These are phyloP conservation scores for Thalassiosira profunda DNA, from an alignment of 108 stramenopile species.

Conservation along the genomic window DNA sequence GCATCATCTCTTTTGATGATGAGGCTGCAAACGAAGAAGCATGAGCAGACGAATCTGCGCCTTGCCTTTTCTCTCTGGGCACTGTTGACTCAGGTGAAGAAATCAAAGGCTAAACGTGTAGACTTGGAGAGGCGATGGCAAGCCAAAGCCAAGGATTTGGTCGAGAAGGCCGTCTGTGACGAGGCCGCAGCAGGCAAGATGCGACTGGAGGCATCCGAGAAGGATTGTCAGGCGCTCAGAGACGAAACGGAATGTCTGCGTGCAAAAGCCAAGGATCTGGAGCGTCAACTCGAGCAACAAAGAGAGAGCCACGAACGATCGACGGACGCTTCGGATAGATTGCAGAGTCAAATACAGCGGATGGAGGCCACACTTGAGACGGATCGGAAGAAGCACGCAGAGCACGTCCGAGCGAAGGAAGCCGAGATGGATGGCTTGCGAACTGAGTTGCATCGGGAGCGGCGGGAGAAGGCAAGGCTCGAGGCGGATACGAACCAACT, in stretches of 20 bases:
- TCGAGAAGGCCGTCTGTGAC: constrained; percentile 7
- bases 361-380: constrained; percentile 12
- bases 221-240: no score
- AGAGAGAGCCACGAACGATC: background rate
- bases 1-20: constrained; percentile 2
- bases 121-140: constrained; percentile 25
- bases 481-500: background rate
- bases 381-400: background rate
- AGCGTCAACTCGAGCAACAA: no score
- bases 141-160: constrained; percentile 19
- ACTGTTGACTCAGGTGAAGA: background rate
- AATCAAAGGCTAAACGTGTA: background rate
- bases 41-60: background rate
- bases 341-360: background rate
- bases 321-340: background rate
- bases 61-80: constrained; percentile 37
- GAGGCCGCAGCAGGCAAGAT: constrained; percentile 10
- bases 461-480: background rate
- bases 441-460: constrained; percentile 1
- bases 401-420: background rate
- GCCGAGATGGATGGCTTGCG: constrained; percentile 1
- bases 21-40: background rate
- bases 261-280: no score
- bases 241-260: no score
- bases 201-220: background rate